Evolutionary conservation across 306 rosid species (phyloP).

Genomic region (Arachis hypogaea): DNA sequence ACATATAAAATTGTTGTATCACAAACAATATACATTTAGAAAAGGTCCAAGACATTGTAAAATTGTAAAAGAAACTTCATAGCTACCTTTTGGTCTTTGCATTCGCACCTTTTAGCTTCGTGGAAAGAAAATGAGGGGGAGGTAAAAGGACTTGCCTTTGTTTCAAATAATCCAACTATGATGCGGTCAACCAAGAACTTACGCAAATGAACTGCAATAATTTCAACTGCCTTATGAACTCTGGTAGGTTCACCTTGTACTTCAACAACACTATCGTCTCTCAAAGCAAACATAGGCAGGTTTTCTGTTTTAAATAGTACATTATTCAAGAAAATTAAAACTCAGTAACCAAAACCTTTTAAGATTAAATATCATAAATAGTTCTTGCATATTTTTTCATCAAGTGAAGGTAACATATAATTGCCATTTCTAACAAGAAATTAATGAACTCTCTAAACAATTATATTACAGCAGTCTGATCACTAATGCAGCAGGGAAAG

Average conservation of each 20-base stretch:
- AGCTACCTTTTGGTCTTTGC: not conserved
- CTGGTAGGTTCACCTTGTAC: slow-evolving; percentile 51
- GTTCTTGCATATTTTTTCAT: too few relatives aligned
- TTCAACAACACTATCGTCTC: slow-evolving; percentile 54
- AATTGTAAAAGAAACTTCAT: not conserved
- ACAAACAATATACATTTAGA: not conserved
- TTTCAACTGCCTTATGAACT: slow-evolving; percentile 53
- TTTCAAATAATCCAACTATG: slow-evolving; percentile 49
- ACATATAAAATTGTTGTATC: not conserved
- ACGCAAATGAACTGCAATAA: slow-evolving; percentile 45
- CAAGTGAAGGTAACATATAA: too few relatives aligned
- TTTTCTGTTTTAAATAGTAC: slow-evolving; percentile 39
- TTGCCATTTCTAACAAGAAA: too few relatives aligned
- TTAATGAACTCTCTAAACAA: too few relatives aligned
- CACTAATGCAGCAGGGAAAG: too few relatives aligned
- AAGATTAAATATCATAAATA: too few relatives aligned
- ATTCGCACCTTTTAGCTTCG: not conserved
- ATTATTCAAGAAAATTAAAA: slow-evolving; percentile 7
- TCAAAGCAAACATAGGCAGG: slow-evolving; percentile 47
- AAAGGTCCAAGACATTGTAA: not conserved
- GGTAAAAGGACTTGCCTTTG: slow-evolving; percentile 30
- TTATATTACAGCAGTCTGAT: too few relatives aligned
- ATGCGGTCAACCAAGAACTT: slow-evolving; percentile 58
- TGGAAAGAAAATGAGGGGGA: not conserved
- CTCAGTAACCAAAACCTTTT: too few relatives aligned